Evolutionary conservation across 2,329 filamentous ascomycete species (phyloP).

Genomic region (Knoxdaviesia proteae): DNA sequence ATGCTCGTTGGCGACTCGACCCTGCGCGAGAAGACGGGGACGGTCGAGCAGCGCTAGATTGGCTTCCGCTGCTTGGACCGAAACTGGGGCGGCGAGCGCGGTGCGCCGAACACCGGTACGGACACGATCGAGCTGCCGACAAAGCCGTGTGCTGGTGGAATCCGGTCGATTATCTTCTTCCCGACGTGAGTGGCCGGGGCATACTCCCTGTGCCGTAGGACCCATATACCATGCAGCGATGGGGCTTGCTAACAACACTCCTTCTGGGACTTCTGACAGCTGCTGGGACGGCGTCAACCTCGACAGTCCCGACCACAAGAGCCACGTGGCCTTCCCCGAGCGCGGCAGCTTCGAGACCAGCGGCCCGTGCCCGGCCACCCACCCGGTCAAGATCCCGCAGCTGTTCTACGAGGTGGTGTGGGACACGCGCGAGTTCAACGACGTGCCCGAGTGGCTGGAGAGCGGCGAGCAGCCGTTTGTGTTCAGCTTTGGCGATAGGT

Average conservation of each 20-base stretch:
- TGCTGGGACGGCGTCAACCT: slow-evolving; percentile 10
- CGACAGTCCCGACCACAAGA: slow-evolving; percentile 3
- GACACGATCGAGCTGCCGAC: slow-evolving; percentile 28
- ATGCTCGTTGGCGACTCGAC: slow-evolving; percentile 24
- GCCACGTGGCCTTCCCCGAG: slow-evolving; percentile 3
- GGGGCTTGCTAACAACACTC: slow-evolving; percentile 24
- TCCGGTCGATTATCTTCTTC: slow-evolving; percentile 31
- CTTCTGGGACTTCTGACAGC: slow-evolving; percentile 19
- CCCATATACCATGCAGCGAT: slow-evolving; percentile 8
- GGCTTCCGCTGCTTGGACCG: slow-evolving; percentile 25
- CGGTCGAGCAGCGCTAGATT: slow-evolving; percentile 12
- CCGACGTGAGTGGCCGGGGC: slow-evolving; percentile 15
- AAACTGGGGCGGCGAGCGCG: slow-evolving; percentile 24
- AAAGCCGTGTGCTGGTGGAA: slow-evolving; percentile 25
- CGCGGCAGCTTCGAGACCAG: slow-evolving; percentile 3
- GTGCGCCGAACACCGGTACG: slow-evolving; percentile 24
- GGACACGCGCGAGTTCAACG: slow-evolving; percentile 4
- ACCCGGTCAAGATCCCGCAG: slow-evolving; percentile 5
- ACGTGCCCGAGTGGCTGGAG: slow-evolving; percentile 3
- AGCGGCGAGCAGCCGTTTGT: slow-evolving; percentile 5
- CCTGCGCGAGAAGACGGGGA: slow-evolving; percentile 14
- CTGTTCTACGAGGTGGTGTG: slow-evolving; percentile 5
- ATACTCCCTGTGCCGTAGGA: not conserved
- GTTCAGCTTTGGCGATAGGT: slow-evolving; percentile 1
- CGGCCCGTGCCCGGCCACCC: slow-evolving; percentile 3